phyloP scores from a whole-genome alignment of 345 rosid genomes.

The rapeseed (Brassica napus) region DNA sequence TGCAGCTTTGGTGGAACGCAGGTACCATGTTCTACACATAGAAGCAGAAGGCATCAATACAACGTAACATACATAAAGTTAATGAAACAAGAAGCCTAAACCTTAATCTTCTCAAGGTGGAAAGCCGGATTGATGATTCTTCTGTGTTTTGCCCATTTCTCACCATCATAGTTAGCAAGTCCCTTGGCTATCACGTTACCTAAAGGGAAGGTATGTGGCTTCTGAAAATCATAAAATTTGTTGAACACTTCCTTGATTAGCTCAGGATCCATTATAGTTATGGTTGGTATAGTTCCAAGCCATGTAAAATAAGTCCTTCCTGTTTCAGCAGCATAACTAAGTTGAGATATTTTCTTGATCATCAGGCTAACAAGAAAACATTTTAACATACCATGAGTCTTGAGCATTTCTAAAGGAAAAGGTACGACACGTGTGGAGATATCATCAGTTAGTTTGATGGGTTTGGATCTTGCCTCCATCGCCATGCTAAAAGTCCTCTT shows the following conservation, averaged over 20 bases:
- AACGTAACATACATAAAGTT: neutral
- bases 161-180: neutral
- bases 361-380: neutral
- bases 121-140: neutral
- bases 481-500: neutral
- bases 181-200: neutral
- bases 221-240: neutral
- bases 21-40: neutral
- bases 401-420: neutral
- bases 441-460: neutral
- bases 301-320: neutral
- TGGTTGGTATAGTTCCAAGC: neutral
- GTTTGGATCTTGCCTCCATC: neutral
- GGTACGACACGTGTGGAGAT: neutral
- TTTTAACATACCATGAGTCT: neutral
- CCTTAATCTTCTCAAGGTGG: neutral
- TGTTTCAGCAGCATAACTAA: neutral
- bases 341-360: neutral
- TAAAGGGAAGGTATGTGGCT: neutral
- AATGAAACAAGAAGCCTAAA: neutral
- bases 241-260: neutral
- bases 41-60: neutral
- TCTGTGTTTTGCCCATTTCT: neutral
- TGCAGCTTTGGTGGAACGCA: neutral
- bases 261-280: neutral